Base-by-base conservation (phyloP, 1,139 yeast genomes). In the Yamadazyma siamensis region DNA sequence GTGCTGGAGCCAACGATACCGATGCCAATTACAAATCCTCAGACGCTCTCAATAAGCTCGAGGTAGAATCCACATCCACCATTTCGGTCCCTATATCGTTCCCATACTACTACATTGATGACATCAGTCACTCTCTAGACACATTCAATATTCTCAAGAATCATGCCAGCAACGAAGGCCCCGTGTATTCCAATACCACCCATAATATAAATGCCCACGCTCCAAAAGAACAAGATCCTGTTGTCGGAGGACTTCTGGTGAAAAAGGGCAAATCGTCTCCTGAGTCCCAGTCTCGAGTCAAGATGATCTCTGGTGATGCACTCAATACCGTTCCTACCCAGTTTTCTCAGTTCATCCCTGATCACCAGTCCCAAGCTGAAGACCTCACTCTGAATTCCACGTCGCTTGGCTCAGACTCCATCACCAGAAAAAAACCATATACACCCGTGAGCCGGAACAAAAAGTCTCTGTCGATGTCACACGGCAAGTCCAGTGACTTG, bases 341-440 rank as follows among this genome's bases (percentile, higher is more conserved):
- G 26, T 66, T 67, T 34, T 64, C 72, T 6, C 67, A 61, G 34
- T 65, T 67, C 45, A 61, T 67, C 12, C 42, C 56, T 26, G 67
- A 65, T 38, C 71, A 65, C 36, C 59, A 56, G 34, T n/a, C n/a
- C n/a, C 51, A 49, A 29, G 35, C 50, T 9, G 65, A 59, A 33
- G 52, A 54, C 27, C 35, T 57, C 10, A 49, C 61, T 3, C 40
- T 50, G 27, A 49, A 50, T 11, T 47, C 61, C 6, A 52, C 55
- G 4, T 52, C 59, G 4, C 28, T 52, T 15, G 46, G 47, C 17
- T 46, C 56, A 19, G 57, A 50, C 15, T 44, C 46, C 6, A 45
- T 37, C 15, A 28, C 24, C 16, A 29, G 23, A 25, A 23, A 14
- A 18, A 23, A 24, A 11, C 23, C 35, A 4, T 26, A 30, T 13